These are phyloP conservation scores for Dillenia turbinata DNA, from an alignment of 164 flowering plant species.

Conservation along the genomic window DNA sequence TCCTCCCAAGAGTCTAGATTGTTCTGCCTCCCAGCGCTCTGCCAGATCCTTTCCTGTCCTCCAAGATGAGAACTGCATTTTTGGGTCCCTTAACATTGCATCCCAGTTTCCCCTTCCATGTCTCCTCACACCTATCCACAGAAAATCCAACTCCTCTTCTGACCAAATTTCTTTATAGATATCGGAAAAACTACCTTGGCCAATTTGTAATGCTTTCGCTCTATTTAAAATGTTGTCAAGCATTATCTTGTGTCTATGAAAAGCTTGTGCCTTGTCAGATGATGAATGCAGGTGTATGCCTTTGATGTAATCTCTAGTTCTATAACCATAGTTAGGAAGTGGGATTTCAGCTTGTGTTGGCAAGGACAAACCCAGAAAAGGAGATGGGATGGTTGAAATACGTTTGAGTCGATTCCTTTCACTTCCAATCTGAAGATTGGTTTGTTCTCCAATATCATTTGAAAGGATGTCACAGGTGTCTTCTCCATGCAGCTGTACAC, in stretches of 20 bases:
- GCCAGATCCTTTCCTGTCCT: conserved; percentile 47
- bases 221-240: conserved; percentile 38
- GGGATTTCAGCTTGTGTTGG: conserved; percentile 13
- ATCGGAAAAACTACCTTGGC: conserved; percentile 18
- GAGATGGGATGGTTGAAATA: conserved; percentile 9
- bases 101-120: conserved; percentile 66
- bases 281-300: conserved; percentile 17
- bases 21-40: conserved; percentile 52
- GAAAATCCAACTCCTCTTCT: conserved; percentile 65
- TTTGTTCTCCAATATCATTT: conserved; percentile 8
- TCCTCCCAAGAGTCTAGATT: conserved; percentile 25
- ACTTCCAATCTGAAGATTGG: not conserved
- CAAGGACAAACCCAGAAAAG: conserved; percentile 22
- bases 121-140: conserved; percentile 76
- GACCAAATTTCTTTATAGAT: conserved; percentile 36
- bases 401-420: conserved; percentile 7
- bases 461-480: too few species aligned
- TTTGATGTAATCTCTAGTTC: conserved; percentile 7
- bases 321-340: conserved; percentile 5
- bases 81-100: conserved; percentile 52
- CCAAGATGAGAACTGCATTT: conserved; percentile 40
- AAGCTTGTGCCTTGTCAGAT: conserved; percentile 11
- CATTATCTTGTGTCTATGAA: conserved; percentile 35
- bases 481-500: too few species aligned
- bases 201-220: conserved; percentile 24